Base-by-base conservation (phyloP, 805 yeast genomes). In the Torulaspora franciscae region DNA sequence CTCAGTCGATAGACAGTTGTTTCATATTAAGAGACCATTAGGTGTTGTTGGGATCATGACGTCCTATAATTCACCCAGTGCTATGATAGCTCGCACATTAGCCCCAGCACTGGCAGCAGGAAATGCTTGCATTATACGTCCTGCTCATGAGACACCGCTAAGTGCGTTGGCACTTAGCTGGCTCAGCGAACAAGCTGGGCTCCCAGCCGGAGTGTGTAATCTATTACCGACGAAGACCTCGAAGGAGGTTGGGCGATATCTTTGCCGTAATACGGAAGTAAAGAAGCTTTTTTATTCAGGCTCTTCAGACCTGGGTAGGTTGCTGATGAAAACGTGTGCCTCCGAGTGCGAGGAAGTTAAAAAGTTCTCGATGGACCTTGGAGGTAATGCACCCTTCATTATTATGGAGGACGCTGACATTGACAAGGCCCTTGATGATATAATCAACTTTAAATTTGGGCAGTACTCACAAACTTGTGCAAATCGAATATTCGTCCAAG, bases 381-480 rank as follows among this genome's bases (percentile, higher is more conserved):
- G 95, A 61, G 95, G 95, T 64, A 86, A 86, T 68, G 86, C 93
- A 49, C 90, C 95, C 62, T 85, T 85, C 64, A 83, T 86, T 58
- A 83, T 86, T 43, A 81, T 86, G 58, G 74, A 76, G 50, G 95
- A 86, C 62, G 88, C 88, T 42, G 79, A 85, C 59, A 60, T 83
- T 43, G 74, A 75, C 19, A 71, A 72, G 45, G 80, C 91, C 42
- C 81, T 88, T 38, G 75, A 76, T 56, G 75, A 76, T 62, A 74
- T 85, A 54, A 74, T 85, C 49, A 70, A 75, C 40, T 95, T 95
- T 69, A 85, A 86, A 52, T 80, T 81, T 71, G 84, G 76, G 75
- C 88, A 87, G 70, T 81, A 93, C 46, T 95, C 95, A 70, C 95
- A 87, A 71, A 89, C 85, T 47, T 87, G 95, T 71, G 93, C 93